phyloP scores from a whole-genome alignment of 768 basidiomycete genomes.

The Astraeus odoratus region DNA sequence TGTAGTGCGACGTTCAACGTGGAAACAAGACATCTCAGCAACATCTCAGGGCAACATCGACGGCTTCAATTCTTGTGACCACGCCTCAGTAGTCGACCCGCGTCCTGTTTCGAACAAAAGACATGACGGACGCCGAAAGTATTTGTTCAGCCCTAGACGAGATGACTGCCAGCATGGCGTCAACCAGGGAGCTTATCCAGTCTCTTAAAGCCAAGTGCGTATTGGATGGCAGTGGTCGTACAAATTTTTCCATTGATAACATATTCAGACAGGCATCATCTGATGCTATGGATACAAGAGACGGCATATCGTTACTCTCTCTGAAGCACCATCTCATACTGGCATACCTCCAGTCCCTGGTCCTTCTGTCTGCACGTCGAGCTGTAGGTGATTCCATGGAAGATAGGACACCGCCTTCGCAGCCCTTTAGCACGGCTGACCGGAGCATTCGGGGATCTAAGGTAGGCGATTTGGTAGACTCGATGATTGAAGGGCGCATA shows the following conservation, averaged over 20 bases:
- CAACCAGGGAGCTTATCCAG: slow-evolving; percentile 51
- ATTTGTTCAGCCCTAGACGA: slow-evolving; percentile 36
- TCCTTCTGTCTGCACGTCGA: slow-evolving; percentile 66
- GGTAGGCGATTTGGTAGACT: slow-evolving; percentile 73
- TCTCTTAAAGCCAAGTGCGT: slow-evolving; percentile 50
- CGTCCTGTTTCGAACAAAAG: not conserved
- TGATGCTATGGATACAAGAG: slow-evolving; percentile 43
- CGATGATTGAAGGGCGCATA: slow-evolving; percentile 71
- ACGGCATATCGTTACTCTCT: slow-evolving; percentile 88
- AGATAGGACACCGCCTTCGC: slow-evolving; percentile 39
- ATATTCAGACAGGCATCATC: slow-evolving; percentile 23
- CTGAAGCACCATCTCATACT: slow-evolving; percentile 81
- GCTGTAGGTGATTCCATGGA: slow-evolving; percentile 58
- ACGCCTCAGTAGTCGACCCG: not conserved
- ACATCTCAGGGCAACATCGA: not conserved
- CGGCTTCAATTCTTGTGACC: not conserved
- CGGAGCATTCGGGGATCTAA: slow-evolving; percentile 49
- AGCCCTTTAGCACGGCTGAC: slow-evolving; percentile 46
- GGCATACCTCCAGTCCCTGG: slow-evolving; percentile 79
- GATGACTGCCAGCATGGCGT: slow-evolving; percentile 57
- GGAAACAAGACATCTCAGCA: no score
- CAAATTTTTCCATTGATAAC: slow-evolving; percentile 11
- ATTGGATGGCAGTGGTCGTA: not conserved
- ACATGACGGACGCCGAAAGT: slow-evolving; percentile 16
- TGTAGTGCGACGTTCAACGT: no score